Conservation (phyloP, 139 green algal species). For the Astrephomene gubernaculifera region DNA sequence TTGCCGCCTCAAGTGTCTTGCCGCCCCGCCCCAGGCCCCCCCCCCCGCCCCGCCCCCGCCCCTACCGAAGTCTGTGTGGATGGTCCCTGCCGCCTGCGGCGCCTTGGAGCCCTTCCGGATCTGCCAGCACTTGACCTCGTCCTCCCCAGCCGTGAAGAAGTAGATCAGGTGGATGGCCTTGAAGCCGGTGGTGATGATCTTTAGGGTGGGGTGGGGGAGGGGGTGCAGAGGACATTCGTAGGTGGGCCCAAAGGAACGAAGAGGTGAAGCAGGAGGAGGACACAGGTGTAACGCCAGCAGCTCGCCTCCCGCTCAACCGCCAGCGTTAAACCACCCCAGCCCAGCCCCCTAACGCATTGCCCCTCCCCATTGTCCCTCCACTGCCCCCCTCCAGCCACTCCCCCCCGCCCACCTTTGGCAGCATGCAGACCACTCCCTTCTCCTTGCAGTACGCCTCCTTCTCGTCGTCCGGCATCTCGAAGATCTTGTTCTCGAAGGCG, state of each 20-base stretch:
- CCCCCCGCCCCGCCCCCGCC: no score
- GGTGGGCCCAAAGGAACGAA: no score
- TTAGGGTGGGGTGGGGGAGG: slow-evolving; percentile 68
- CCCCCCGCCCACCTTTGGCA: slow-evolving; percentile 2
- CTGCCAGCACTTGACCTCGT: slow-evolving; percentile 98
- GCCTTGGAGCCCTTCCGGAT: slow-evolving; percentile 90
- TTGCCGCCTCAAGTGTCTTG: no score
- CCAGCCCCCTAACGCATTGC: no score
- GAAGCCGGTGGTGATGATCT: slow-evolving; percentile 98
- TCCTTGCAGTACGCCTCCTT: slow-evolving; percentile 81
- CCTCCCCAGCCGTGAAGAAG: slow-evolving; percentile 98
- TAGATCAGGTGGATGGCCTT: slow-evolving; percentile 95
- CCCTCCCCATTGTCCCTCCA: no score
- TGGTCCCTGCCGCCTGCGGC: slow-evolving; percentile 94
- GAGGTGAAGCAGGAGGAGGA: no score
- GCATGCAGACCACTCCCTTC: slow-evolving; percentile 35
- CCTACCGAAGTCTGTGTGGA: slow-evolving; percentile 95
- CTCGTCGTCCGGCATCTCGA: slow-evolving; percentile 92
- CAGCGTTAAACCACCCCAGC: no score
- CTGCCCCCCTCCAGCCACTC: no score
- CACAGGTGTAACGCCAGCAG: no score
- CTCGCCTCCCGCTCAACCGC: no score
- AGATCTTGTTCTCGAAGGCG: slow-evolving; percentile 84
- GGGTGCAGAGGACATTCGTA: no score
- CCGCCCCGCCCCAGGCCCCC: no score